Evolutionary conservation across 106 monocot species (phyloP), one percentile per base, ranked within the genome.

Genomic region (Platanthera guangdongensis): DNA sequence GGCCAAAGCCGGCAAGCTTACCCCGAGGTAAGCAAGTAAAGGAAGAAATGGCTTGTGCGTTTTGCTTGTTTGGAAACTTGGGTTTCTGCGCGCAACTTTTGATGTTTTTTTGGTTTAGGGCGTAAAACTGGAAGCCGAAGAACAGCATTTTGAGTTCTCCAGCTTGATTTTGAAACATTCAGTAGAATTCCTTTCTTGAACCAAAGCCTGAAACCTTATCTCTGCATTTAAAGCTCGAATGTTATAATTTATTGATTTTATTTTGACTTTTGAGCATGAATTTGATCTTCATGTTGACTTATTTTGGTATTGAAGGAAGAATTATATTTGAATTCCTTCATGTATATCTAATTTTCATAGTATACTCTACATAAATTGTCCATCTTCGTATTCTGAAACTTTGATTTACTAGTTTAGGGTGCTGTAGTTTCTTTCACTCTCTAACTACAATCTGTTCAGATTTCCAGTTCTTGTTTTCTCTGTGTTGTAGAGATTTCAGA

Each of bases 401-500:
- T 39, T 39, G 39, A 39, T 39, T 39, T 39, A 39, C 39, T 39
- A 39, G 39, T 39, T 39, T 39, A 39, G 2, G 2, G 39, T 39
- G 3, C 39, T 39, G 39, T 39, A 39, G 39, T 39, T 39, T 57
- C 18, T 39, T 1, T 57, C 18, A 57, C 14, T 57, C 39, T 21
- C 21, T 60, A 19, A 60, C 19, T 4, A 57, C 59, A 21, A 59
- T 60, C 10, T 39, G 39, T 32, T 39, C 5, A 39, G 19, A 1
- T 72, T 22, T 9, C 50, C 21, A 28, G 9, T 14, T 72, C 25
- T 71, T 52, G 4, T 21, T 72, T 14, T 75, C 8, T 32, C 67
- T 67, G 9, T 18, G 70, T 70, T 18, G 45, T 22, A 74, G 82
- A 80, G 39, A 70, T 25, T 22, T 50, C 74, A 73, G 21, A 47